phyloP scores from a whole-genome alignment of 768 basidiomycete genomes.

The Leccinum imitatum region DNA sequence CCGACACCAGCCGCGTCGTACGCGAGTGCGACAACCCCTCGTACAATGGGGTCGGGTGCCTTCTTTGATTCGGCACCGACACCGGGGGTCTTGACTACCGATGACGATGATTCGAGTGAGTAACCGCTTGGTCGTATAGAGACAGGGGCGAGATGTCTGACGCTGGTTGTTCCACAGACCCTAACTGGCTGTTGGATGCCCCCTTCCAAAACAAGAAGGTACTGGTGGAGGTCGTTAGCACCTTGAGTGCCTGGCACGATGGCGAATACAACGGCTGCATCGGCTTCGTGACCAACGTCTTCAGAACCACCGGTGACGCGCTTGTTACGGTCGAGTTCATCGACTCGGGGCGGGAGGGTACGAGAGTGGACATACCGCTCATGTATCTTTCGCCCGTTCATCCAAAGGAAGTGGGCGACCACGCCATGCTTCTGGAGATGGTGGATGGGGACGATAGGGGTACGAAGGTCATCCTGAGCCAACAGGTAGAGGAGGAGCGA shows the following conservation, averaged over 20 bases:
- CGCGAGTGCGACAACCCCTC: conserved; percentile 34
- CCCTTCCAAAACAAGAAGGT: conserved; percentile 29
- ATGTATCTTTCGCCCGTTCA: conserved; percentile 42
- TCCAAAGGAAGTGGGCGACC: conserved; percentile 42
- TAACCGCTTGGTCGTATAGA: conserved; percentile 4
- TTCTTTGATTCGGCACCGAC: conserved; percentile 32
- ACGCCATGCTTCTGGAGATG: conserved; percentile 40
- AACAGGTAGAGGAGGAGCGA: conserved; percentile 11
- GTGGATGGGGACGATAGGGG: conserved; percentile 46
- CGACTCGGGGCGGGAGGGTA: conserved; percentile 32
- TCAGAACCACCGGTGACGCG: conserved; percentile 28
- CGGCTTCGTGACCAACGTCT: conserved; percentile 30
- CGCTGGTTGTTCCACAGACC: conserved; percentile 21
- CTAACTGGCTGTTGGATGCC: conserved; percentile 29
- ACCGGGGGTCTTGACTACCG: conserved; percentile 27
- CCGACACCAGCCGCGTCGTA: conserved; percentile 32
- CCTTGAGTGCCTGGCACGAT: conserved; percentile 25
- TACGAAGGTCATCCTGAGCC: conserved; percentile 44
- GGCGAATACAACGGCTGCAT: conserved; percentile 30
- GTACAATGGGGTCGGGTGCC: conserved; percentile 25
- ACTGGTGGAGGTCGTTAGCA: conserved; percentile 29
- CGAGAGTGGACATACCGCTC: conserved; percentile 39
- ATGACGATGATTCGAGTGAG: conserved; percentile 32
- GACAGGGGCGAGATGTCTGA: conserved; percentile 14
- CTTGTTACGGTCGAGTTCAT: conserved; percentile 30